Evolutionary conservation across 768 basidiomycete species (phyloP), one percentile per base, ranked within the genome.

Genomic region (Pleurotus platypus): DNA sequence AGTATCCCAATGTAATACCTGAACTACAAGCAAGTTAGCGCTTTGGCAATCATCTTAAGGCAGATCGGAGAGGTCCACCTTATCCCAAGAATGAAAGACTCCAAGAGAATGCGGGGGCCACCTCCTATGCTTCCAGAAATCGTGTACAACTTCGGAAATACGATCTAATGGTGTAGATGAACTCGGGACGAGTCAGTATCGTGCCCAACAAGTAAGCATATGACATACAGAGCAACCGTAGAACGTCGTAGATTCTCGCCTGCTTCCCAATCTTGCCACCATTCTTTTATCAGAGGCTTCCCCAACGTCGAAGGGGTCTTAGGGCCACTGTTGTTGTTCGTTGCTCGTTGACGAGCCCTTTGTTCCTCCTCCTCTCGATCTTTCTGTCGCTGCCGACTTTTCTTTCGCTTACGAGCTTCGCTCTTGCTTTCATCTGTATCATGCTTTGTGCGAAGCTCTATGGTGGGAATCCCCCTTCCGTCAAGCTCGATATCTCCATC

Each of bases 191-290:
- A 35, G 30, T 35, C 30, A 35, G 30, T 11, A 35, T 8, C 11
- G 30, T 35, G 30, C 7, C 30, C 30, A 35, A 11, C 11, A 11
- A 11, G 11, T 35, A 35, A 35, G 30, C 9, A 11, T 3, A 9
- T 6, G 13, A 73, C 84, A 62, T 60, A 89, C 87, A 72, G 67
- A 64, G 88, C 75, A 57, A 79, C 80, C 37, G 69, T 72, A 42
- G 69, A 70, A 26, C 64, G 70, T 39, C 82, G 73, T 30, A 76
- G 68, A 48, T 75, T 68, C 66, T 90, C 88, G 2, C 71, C 74
- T 42, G 86, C 81, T 49, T 79, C 80, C 90, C 90, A 92, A n/a
- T 81, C 72, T 58, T 89, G 82, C 72, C 79, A 88, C 89, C 89
- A 92, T 42, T 73, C 72, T 58, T 66, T 72, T 27, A 65, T 64